These are phyloP conservation scores for Dipodascus albidus DNA, from an alignment of 805 yeast genomes.

Conservation along the genomic window DNA sequence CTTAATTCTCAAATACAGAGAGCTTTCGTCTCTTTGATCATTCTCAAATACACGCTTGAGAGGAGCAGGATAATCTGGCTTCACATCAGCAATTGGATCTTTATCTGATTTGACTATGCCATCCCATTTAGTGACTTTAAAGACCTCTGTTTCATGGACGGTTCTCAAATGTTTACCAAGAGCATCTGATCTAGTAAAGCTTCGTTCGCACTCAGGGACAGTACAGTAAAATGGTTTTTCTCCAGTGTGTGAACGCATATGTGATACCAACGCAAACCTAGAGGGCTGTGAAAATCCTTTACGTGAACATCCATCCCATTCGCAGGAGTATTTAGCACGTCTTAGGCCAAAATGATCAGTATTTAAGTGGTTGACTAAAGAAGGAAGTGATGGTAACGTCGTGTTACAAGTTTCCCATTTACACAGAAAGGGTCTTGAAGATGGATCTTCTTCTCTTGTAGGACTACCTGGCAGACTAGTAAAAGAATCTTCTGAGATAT, in stretches of 20 bases:
- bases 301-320: slow-evolving; percentile 49
- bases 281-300: slow-evolving; percentile 42
- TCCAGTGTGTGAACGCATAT: slow-evolving; percentile 54
- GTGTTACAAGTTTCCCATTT: slow-evolving; percentile 30
- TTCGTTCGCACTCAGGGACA: slow-evolving; percentile 53
- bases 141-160: slow-evolving; percentile 36
- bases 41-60: slow-evolving; percentile 7
- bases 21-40: slow-evolving; percentile 7
- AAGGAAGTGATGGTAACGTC: slow-evolving; percentile 25
- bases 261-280: slow-evolving; percentile 48
- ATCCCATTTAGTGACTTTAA: not conserved
- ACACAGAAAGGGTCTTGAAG: slow-evolving; percentile 21
- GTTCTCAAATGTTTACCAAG: slow-evolving; percentile 52
- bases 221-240: slow-evolving; percentile 56
- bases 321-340: slow-evolving; percentile 37
- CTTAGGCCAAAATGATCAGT: slow-evolving; percentile 29
- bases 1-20: slow-evolving; percentile 7
- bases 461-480: slow-evolving; percentile 11
- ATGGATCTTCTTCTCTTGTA: slow-evolving; percentile 16
- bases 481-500: slow-evolving; percentile 11
- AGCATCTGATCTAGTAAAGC: slow-evolving; percentile 49
- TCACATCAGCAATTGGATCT: slow-evolving; percentile 4
- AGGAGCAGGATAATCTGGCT: not conserved
- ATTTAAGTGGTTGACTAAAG: slow-evolving; percentile 31
- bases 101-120: not conserved